Evolutionary conservation across 768 basidiomycete species (phyloP).

Genomic region (Pleurotus eryngii): DNA sequence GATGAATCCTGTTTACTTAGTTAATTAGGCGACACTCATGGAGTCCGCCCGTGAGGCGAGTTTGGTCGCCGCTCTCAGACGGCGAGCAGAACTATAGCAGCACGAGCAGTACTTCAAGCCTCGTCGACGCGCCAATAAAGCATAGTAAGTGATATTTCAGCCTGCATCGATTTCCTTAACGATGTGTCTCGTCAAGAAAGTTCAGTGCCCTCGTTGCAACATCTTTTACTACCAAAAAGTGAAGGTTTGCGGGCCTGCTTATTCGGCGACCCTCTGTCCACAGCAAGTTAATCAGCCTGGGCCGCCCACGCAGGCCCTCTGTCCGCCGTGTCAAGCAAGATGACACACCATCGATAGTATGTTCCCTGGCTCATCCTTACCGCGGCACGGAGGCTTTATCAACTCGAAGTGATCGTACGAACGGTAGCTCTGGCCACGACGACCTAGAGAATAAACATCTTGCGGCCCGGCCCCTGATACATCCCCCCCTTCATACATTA

Average conservation of each 20-base stretch:
- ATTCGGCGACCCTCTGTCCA: background rate
- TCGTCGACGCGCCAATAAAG: background rate
- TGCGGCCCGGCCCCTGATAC: too few species aligned
- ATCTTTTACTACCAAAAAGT: background rate
- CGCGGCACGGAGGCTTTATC: too few species aligned
- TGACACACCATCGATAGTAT: background rate
- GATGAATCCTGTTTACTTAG: too few species aligned
- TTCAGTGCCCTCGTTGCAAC: background rate
- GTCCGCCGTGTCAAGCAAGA: background rate
- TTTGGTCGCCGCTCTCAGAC: background rate
- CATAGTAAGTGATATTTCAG: background rate
- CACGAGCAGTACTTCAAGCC: background rate
- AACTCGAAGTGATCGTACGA: too few species aligned
- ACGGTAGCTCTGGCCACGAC: too few species aligned
- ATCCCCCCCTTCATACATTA: too few species aligned
- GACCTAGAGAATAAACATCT: too few species aligned
- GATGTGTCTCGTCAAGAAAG: conserved; percentile 7
- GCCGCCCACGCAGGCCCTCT: background rate
- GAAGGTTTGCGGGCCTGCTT: background rate
- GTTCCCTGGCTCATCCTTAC: too few species aligned
- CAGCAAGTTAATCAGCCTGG: background rate
- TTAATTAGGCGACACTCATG: too few species aligned
- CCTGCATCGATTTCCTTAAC: background rate
- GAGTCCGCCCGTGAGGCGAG: background rate
- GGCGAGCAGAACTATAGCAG: background rate